Evolutionary conservation across 805 yeast genomes (phyloP), one percentile per base, ranked within the genome.

Genomic region (Lipomyces sp.): DNA sequence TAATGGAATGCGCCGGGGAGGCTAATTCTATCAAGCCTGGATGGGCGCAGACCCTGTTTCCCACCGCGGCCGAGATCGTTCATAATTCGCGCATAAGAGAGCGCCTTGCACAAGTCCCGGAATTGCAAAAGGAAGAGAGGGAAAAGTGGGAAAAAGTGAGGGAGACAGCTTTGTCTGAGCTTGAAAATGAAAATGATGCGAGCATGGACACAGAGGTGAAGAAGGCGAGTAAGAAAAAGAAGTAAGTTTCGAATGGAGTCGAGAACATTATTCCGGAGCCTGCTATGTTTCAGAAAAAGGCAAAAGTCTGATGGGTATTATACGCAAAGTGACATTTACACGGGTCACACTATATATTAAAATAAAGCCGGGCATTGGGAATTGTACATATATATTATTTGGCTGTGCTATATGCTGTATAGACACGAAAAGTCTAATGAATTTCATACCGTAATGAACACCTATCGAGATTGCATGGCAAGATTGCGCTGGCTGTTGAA

Each of bases 21-120:
- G 92, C 95, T 54, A 92, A 90, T 76, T 71, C 79, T 18, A 80
- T 85, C 70, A 89, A 90, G 74, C 85, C 87, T 56, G 94, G 92
- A 42, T 93, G 97, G 97, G 86, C 88, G 6, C 89, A 85, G 70
- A 79, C 83, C 56, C 85, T 92, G 73, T 89, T 92, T 74, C 90
- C 90, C 8, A 84, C 88, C 13, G 88, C 93, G 55, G 94, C 90
- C 76, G 98, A 95, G 76, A 88, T 94, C 60, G 91, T 97, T 69
- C 90, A 92, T 78, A 95, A 94, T 76, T 94, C 90, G 78, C 97
- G 97, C 0, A 81, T 94, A 62, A 85, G 94, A 78, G 87, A 95
- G 81, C 88, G 98, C 74, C 77, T 87, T 42, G 72, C 61, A 34
- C 45, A 37, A 32, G 67, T 66, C 34, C 59, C 65, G 30, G 61